Evolutionary conservation across 2,329 filamentous ascomycete species (phyloP), one percentile per base, ranked within the genome.

Genomic region (Ampelomyces quisqualis): DNA sequence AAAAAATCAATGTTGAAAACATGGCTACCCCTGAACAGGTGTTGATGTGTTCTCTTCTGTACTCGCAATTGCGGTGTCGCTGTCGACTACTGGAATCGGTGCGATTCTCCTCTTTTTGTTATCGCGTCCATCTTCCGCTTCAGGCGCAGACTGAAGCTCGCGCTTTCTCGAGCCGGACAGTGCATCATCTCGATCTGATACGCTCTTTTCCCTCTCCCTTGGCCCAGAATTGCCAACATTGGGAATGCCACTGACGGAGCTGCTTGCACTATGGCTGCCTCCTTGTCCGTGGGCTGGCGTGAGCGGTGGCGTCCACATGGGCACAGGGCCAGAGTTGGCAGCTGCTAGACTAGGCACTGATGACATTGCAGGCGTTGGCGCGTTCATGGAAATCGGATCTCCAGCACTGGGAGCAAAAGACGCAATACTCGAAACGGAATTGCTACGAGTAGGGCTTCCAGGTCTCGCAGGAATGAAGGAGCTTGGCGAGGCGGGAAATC

Each of bases 251-350:
- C 72, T 76, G 19, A 74, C 67, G n/a, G 73, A 73, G 50, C 73
- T 78, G 30, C 75, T 73, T 4, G 79, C 76, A 56, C 79, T 81
- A 35, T 81, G 77, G 5, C 40, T 68, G 4, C 68, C 64, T 37
- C 57, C 58, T 23, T 67, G 64, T 28, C 63, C 57, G 46, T 63
- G 68, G 43, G 79, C 72, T 5, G 91, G 91, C 3, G 91, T 97
- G 65, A 95, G 86, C 1, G 91, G 93, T 2, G 93, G 91, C 6
- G 91, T 96, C 24, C 87, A 88, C 57, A 95, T 81, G 0, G 90
- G 87, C 10, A 72, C 65, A n/a, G 67, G 65, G 2, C 76, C 77
- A 1, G 86, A 87, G 49, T 84, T 86, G 7, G 86, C 74, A 5
- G 88, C 88, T 9, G 87, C 82, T 18, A 95, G 81, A 37, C 84